Base-by-base conservation (phyloP, 148 eudicot species). In the Spergularia bocconei region DNA sequence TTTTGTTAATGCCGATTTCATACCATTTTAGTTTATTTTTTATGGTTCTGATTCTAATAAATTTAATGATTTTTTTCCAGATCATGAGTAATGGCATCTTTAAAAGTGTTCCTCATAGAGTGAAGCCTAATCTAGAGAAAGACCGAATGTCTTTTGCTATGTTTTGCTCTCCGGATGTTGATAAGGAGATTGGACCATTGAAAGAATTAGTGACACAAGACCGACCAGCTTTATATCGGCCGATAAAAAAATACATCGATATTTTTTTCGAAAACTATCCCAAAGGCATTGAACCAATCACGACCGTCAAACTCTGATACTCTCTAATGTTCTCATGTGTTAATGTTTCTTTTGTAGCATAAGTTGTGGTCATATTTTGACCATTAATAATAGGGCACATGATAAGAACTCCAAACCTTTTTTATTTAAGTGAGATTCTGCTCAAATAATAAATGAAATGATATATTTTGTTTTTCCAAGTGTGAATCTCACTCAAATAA, bases 31-130 rank as follows among this genome's bases (percentile, higher is more conserved):
- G 10, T 9, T 44, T 44, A 44, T 6, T 44, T 44, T 44, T 29
- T 29, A 4, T 29, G 1, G 17, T 64, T n/a, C 5, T n/a, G n/a
- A 3, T 16, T 51, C 14, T 12, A 11, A 21, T 66, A 33, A 66
- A 44, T 57, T 19, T 10, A 13, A 69, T 21, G 51, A 12, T 33
- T 63, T 15, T 0, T 15, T 13, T 17, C 60, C 82, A 87, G 88
- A 85, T 85, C 66, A 81, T 85, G 90, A 79, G 82, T 15, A 79
- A 79, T 44, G 82, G 78, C 1, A 50, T 61, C n/a, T 54, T 61
- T 8, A 79, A 62, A 63, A 74, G 82, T 53, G 58, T 36, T 2
- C 75, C 68, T 19, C 82, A 79, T 56, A 74, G 82, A 3, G 69
- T 74, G 68, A 69, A 41, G 55, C 25, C 82, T 0, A 61, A 69